Conservation (phyloP, 75 land plant species). For the Pinus tabuliformis region DNA sequence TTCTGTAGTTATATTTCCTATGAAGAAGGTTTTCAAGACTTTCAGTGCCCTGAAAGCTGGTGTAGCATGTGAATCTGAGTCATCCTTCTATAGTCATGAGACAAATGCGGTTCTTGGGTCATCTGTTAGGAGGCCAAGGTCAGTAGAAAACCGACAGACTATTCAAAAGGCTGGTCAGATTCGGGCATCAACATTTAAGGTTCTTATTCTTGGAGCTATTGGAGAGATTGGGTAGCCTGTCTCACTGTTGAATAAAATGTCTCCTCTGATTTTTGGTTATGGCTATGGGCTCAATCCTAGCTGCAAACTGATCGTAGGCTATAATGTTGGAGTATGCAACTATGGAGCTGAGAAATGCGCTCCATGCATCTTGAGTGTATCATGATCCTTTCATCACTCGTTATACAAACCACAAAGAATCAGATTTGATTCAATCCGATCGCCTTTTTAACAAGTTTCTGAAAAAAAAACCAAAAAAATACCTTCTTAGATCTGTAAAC, state of each 20-base stretch:
- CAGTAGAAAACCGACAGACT: neutral
- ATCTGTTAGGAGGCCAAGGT: neutral
- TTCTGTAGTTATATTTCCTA: neutral
- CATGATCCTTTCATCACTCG: too few relatives aligned
- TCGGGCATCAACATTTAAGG: conserved; percentile 50
- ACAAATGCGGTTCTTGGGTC: conserved; percentile 1
- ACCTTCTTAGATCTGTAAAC: too few relatives aligned
- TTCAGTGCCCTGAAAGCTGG: conserved; percentile 1
- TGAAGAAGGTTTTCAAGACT: neutral
- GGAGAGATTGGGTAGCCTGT: conserved; percentile 98
- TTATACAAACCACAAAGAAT: too few relatives aligned
- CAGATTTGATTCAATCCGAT: too few relatives aligned
- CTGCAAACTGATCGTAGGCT: too few relatives aligned
- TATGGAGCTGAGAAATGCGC: too few relatives aligned
- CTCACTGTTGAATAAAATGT: conserved; percentile 84
- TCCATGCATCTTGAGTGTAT: too few relatives aligned
- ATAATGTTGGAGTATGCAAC: too few relatives aligned
- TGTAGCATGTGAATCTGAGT: conserved; percentile 4
- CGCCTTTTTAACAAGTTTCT: too few relatives aligned
- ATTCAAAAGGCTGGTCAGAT: conserved; percentile 10
- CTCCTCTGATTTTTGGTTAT: conserved; percentile 86
- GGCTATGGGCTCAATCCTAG: too few relatives aligned
- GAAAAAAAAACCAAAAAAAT: too few relatives aligned
- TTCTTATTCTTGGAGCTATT: conserved; percentile 75
- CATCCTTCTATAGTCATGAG: neutral